phyloP scores from a whole-genome alignment of 2,329 filamentous ascomycete species.

The Huntiella decipiens region DNA sequence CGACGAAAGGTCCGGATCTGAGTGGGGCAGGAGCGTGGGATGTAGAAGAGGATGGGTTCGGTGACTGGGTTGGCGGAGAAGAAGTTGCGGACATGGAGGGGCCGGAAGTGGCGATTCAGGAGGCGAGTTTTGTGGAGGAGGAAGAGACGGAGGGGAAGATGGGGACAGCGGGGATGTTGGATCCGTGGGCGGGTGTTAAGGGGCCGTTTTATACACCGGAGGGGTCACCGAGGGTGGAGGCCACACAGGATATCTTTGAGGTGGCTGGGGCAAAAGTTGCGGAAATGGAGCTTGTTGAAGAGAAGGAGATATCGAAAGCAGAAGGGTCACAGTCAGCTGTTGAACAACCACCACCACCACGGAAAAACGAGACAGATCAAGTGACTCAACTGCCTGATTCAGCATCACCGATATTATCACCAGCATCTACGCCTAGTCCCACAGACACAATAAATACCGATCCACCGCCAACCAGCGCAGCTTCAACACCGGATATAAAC shows the following conservation, averaged over 20 bases:
- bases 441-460: not conserved
- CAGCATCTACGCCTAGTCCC: not conserved
- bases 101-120: not conserved
- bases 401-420: not conserved
- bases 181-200: constrained; percentile 8
- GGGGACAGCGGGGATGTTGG: not conserved
- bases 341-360: not conserved
- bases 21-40: constrained; percentile 6
- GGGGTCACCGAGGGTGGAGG: too few species aligned
- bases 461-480: too few species aligned
- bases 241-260: too few species aligned
- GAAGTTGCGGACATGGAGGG: not conserved
- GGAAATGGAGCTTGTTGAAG: not conserved
- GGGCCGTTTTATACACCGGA: constrained; percentile 1
- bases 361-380: not conserved
- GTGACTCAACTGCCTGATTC: not conserved
- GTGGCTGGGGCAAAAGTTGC: not conserved
- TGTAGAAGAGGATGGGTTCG: not conserved
- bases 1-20: constrained; percentile 4
- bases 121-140: constrained; percentile 2
- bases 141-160: not conserved
- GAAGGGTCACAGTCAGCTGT: not conserved
- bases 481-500: constrained; percentile 1
- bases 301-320: too few species aligned
- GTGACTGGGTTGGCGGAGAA: constrained; percentile 8